phyloP scores from a whole-genome alignment of 2,329 filamentous ascomycete genomes.

The Talaromyces sp. region DNA sequence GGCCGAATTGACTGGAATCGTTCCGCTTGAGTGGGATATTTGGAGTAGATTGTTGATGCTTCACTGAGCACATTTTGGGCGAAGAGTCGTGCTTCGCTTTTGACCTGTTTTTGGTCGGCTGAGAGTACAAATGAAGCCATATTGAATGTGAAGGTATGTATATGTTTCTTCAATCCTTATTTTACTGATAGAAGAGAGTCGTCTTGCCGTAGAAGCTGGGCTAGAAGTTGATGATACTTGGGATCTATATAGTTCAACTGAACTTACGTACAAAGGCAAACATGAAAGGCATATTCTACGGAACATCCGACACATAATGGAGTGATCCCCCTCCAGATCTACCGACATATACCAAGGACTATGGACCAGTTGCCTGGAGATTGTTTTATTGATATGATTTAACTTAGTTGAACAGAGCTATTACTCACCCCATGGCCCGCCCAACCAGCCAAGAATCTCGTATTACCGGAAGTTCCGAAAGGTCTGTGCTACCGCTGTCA shows the following conservation, averaged over 20 bases:
- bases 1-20: constrained; percentile 50
- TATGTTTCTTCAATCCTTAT: not conserved
- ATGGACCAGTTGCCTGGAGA: not conserved
- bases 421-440: not conserved
- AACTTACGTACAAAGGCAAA: not conserved
- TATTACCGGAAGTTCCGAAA: not conserved
- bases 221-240: not conserved
- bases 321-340: not conserved
- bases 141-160: not conserved
- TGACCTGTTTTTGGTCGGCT: not conserved
- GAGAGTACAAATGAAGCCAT: constrained; percentile 1
- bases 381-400: not conserved
- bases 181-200: not conserved
- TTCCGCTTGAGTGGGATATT: constrained; percentile 29
- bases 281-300: not conserved
- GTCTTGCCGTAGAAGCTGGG: not conserved
- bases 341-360: not conserved
- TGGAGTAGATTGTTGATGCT: constrained; percentile 12
- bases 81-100: not conserved
- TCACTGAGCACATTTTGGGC: not conserved
- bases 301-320: not conserved
- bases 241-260: not conserved
- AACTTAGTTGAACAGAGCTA: not conserved
- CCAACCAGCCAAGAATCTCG: too few species aligned
- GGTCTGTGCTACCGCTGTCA: not conserved